Evolutionary conservation across 257 asterid genomes (phyloP).

Genomic region (Solanum phureja): DNA sequence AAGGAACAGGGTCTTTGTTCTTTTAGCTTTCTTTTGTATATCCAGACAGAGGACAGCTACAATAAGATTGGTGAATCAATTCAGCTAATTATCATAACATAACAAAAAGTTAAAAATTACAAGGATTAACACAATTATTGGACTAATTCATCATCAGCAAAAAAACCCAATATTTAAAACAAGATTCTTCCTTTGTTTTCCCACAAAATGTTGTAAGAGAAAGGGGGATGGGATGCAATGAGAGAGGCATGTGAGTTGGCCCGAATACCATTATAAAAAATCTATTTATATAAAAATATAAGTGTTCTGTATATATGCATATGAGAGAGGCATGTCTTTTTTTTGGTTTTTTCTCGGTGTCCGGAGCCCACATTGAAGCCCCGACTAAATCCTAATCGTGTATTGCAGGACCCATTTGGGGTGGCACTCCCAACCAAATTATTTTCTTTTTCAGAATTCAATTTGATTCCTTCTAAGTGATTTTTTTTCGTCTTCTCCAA

Average conservation of each 20-base stretch:
- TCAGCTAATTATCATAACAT: neutral
- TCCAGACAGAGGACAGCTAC: constrained; percentile 71
- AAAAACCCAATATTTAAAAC: neutral
- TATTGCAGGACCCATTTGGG: too few species aligned
- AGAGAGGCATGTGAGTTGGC: neutral
- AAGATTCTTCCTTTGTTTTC: neutral
- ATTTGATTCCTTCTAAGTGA: neutral
- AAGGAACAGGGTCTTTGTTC: constrained; percentile 45
- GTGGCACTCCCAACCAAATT: too few species aligned
- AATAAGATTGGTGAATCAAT: neutral
- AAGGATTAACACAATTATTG: neutral
- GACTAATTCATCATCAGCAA: neutral
- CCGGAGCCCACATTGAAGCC: too few species aligned
- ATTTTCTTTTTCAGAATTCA: neutral
- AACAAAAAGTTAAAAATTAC: neutral
- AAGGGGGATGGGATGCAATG: neutral
- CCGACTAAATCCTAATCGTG: fast-evolving
- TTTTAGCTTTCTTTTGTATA: constrained; percentile 63
- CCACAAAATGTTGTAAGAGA: neutral
- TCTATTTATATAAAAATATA: neutral
- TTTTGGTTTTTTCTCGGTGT: too few species aligned
- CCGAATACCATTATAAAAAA: neutral
- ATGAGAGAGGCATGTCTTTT: too few species aligned
- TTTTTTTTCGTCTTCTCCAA: neutral
- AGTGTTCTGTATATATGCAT: neutral